Conservation (phyloP, 2,329 filamentous ascomycete genomes). For the Emericellopsis cladophorae region DNA sequence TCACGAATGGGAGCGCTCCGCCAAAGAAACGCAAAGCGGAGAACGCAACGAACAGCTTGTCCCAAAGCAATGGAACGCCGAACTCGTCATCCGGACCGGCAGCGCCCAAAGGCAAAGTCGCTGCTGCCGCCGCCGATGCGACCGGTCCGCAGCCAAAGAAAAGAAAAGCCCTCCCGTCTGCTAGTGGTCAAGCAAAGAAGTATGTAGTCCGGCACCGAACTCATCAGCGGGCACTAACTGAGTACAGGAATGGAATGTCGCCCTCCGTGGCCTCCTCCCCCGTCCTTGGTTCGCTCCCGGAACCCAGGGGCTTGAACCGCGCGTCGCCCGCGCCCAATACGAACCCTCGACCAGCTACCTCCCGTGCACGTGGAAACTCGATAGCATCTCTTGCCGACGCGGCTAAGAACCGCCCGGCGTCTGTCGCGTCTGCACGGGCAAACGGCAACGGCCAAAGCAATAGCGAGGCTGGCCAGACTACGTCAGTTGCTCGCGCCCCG, state of each 20-base stretch:
- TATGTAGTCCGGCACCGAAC: slow-evolving; percentile 16
- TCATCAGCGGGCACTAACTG: slow-evolving; percentile 1
- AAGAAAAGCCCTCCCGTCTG: slow-evolving; percentile 50
- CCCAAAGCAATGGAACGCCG: slow-evolving; percentile 39
- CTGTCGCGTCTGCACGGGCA: slow-evolving; percentile 26
- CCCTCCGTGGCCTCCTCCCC: slow-evolving; percentile 67
- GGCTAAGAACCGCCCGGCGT: slow-evolving; percentile 38
- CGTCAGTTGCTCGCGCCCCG: slow-evolving; percentile 13
- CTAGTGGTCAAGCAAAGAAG: slow-evolving; percentile 65
- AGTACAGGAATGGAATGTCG: slow-evolving; percentile 39
- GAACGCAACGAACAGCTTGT: slow-evolving; percentile 39
- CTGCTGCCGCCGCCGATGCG: slow-evolving; percentile 43
- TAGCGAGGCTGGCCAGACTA: slow-evolving; percentile 6
- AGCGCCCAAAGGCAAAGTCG: too few species aligned
- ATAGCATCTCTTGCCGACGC: slow-evolving; percentile 46
- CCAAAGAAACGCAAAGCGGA: slow-evolving; percentile 75
- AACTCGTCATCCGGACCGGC: too few species aligned
- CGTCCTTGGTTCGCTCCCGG: slow-evolving; percentile 55
- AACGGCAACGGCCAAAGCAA: too few species aligned
- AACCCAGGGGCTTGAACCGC: slow-evolving; percentile 36
- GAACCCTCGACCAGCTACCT: slow-evolving; percentile 49
- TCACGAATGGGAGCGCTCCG: slow-evolving; percentile 40
- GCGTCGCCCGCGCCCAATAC: slow-evolving; percentile 47
- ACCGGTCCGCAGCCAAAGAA: slow-evolving; percentile 62
- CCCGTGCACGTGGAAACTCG: slow-evolving; percentile 66